Percentiles rank a stretch among this genome's conserved stretches.
Evolutionary conservation across 2,329 filamentous ascomycete species (phyloP).

Genomic region (Apiospora hydei): DNA sequence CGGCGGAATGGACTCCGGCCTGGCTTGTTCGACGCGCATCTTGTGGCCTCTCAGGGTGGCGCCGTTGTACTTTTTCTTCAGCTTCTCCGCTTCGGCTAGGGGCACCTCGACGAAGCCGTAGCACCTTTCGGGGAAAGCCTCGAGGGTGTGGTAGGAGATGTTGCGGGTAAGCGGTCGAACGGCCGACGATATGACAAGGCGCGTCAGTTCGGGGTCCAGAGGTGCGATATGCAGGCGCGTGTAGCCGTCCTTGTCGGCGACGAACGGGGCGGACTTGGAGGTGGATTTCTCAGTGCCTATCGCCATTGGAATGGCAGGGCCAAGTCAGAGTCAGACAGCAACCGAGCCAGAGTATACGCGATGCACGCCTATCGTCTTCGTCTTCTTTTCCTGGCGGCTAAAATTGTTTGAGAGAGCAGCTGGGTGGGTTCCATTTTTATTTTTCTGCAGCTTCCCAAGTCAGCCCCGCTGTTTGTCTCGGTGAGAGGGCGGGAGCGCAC

Average conservation of each 20-base stretch:
- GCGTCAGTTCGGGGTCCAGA: conserved; percentile 77
- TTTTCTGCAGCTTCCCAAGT: conserved; percentile 12
- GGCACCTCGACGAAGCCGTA: conserved; percentile 93
- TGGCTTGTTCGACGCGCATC: conserved; percentile 83
- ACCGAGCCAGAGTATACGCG: conserved; percentile 1
- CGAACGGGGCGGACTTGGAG: conserved; percentile 27
- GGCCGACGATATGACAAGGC: conserved; percentile 73
- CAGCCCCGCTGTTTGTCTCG: conserved; percentile 3
- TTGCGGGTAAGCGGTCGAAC: conserved; percentile 73
- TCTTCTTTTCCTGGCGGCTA: conserved; percentile 25
- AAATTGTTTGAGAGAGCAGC: background rate
- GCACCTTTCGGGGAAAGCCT: conserved; percentile 87
- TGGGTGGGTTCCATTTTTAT: conserved; percentile 18
- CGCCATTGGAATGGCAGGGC: conserved; percentile 32
- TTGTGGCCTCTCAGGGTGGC: conserved; percentile 83
- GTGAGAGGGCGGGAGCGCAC: conserved; percentile 25
- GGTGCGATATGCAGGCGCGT: conserved; percentile 87
- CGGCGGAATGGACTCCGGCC: conserved; percentile 62
- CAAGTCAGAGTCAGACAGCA: conserved; percentile 9
- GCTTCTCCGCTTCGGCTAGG: conserved; percentile 81
- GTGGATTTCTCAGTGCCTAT: conserved; percentile 25
- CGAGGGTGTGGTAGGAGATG: conserved; percentile 85
- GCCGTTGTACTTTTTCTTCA: conserved; percentile 91
- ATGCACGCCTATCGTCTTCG: background rate
- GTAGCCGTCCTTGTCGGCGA: conserved; percentile 40